Conservation (phyloP, 495 filamentous ascomycete species). For the Penicillium verhagenii region DNA sequence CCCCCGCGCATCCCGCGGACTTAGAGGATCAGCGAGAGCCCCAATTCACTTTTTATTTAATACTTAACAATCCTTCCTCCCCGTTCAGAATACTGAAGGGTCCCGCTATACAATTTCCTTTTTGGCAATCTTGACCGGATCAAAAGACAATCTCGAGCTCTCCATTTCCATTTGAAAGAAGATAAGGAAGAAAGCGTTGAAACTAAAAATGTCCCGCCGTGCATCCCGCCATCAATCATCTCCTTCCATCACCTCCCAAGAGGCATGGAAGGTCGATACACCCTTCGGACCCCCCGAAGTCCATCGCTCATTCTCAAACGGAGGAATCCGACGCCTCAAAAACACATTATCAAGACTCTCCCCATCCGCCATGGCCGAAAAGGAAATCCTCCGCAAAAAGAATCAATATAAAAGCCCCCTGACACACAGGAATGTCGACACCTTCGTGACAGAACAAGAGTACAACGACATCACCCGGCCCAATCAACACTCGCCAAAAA, state of each 20-base stretch:
- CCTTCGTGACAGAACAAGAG: constrained; percentile 41
- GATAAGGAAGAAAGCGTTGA: too few species aligned
- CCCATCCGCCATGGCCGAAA: constrained; percentile 38
- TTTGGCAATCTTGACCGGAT: background rate
- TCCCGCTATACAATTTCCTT: too few species aligned
- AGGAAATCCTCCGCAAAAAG: constrained; percentile 40
- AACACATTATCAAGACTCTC: constrained; percentile 39
- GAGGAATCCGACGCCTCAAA: constrained; percentile 38
- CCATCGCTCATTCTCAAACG: constrained; percentile 25
- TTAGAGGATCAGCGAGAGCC: constrained; percentile 5
- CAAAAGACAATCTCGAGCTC: background rate
- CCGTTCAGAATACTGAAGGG: background rate
- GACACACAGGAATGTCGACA: constrained; percentile 46
- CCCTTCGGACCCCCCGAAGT: constrained; percentile 43
- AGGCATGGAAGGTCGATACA: constrained; percentile 35
- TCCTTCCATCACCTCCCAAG: constrained; percentile 30
- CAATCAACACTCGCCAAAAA: constrained; percentile 54
- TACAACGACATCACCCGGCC: constrained; percentile 56
- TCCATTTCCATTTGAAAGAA: too few species aligned
- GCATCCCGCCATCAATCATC: constrained; percentile 25
- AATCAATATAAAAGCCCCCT: constrained; percentile 42
- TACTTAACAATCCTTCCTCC: constrained; percentile 6
- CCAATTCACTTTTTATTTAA: constrained; percentile 2
- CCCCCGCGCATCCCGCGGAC: constrained; percentile 17
- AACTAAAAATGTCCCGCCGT: constrained; percentile 29